phyloP scores from a whole-genome alignment of 2,329 filamentous ascomycete genomes.

The Arthrobotrys conoides region DNA sequence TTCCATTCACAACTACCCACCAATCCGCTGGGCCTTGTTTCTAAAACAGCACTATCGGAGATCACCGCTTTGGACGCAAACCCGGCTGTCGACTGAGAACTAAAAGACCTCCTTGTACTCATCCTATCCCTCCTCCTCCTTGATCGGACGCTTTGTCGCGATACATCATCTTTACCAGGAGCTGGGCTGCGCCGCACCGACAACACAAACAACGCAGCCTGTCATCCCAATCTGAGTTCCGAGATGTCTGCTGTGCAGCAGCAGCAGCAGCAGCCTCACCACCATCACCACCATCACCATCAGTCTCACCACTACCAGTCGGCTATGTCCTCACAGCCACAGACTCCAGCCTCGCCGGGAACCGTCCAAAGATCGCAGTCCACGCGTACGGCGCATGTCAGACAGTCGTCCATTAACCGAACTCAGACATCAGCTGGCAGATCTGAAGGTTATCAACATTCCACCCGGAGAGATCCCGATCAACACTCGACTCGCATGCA shows the following conservation, averaged over 20 bases:
- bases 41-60: not conserved
- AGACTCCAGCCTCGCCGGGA: conserved; percentile 44
- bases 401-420: conserved; percentile 54
- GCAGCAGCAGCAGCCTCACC: conserved; percentile 50
- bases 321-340: conserved; percentile 76
- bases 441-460: conserved; percentile 52
- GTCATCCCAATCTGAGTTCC: conserved; percentile 23
- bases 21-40: not conserved
- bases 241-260: conserved; percentile 57
- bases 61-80: not conserved
- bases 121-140: not conserved
- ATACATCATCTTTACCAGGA: conserved; percentile 1
- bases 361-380: conserved; percentile 55
- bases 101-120: too few relatives aligned
- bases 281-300: conserved; percentile 58
- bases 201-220: conserved; percentile 54
- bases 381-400: conserved; percentile 57
- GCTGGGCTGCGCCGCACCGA: conserved; percentile 11
- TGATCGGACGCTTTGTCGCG: conserved; percentile 18
- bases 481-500: conserved; percentile 49
- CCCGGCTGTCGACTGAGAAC: not conserved
- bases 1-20: not conserved
- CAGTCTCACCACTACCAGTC: conserved; percentile 67
- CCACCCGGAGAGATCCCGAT: conserved; percentile 50
- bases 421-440: conserved; percentile 43